Percentiles rank a stretch among this genome's conserved stretches.
Evolutionary conservation across 495 filamentous ascomycete species (phyloP).

Genomic region (Thermochaetoides thermophila): DNA sequence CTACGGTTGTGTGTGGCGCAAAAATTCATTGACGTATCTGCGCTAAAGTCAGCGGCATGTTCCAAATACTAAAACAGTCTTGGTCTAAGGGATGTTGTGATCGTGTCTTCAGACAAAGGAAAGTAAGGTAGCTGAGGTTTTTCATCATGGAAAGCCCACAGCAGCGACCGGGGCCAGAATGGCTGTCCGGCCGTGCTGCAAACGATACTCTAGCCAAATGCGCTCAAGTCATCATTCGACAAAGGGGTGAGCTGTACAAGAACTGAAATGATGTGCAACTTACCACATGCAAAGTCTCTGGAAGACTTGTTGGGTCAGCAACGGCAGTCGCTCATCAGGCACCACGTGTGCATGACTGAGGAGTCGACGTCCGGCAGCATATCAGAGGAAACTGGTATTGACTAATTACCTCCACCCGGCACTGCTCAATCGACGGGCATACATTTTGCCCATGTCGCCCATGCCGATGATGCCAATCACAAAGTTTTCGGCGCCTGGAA

Average conservation of each 20-base stretch:
- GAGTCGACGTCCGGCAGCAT: no score
- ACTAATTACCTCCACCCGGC: constrained; percentile 85
- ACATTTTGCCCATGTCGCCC: constrained; percentile 99
- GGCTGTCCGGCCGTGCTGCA: constrained; percentile 24
- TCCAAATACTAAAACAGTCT: no score
- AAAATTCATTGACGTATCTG: constrained; percentile 6
- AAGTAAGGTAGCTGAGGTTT: constrained; percentile 91
- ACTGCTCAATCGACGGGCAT: constrained; percentile 67
- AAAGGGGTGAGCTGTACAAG: constrained; percentile 7
- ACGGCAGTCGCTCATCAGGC: no score
- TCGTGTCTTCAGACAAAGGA: constrained; percentile 57
- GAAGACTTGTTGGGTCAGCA: constrained; percentile 10
- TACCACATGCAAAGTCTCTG: constrained; percentile 11
- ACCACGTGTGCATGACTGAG: no score
- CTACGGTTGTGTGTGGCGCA: constrained; percentile 1
- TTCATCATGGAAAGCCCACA: constrained; percentile 73
- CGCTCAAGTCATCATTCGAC: constrained; percentile 94
- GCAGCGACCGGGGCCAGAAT: constrained; percentile 23
- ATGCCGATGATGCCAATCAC: constrained; percentile 90
- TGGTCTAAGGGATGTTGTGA: constrained; percentile 7
- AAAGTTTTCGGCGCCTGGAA: constrained; percentile 42
- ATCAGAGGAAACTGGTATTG: constrained; percentile 8
- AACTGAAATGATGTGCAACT: no score
- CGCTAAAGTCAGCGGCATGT: constrained; percentile 5
- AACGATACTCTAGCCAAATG: constrained; percentile 99